Conservation (phyloP, 1,284 basidiomycete genomes). For the Microbotryum lychnidis-dioicae region DNA sequence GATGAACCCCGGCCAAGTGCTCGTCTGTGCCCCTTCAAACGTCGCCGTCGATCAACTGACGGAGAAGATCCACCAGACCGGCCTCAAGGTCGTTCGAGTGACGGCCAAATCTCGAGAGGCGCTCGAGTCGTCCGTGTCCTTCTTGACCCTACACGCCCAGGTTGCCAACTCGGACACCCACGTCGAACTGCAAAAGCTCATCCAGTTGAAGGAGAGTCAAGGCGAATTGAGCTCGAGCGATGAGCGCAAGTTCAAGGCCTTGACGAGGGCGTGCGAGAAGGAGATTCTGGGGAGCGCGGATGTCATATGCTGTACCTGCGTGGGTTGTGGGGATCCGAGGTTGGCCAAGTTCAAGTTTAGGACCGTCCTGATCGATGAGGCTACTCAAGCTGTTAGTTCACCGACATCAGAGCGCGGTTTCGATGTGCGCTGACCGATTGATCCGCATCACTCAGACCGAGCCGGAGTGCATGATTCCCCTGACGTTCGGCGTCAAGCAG, state of each 20-base stretch:
- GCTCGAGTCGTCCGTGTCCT: slow-evolving; percentile 82
- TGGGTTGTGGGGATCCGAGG: slow-evolving; percentile 92
- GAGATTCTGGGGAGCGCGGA: slow-evolving; percentile 92
- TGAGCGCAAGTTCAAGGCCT: slow-evolving; percentile 93
- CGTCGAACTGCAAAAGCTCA: slow-evolving; percentile 92
- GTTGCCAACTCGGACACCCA: slow-evolving; percentile 85
- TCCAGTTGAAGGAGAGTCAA: slow-evolving; percentile 93
- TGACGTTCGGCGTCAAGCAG: slow-evolving; percentile 96
- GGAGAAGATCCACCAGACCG: slow-evolving; percentile 95
- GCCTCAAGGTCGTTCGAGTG: slow-evolving; percentile 92
- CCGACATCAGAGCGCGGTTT: neutral
- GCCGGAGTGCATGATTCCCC: slow-evolving; percentile 96
- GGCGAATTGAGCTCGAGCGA: slow-evolving; percentile 94
- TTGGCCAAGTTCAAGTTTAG: slow-evolving; percentile 95
- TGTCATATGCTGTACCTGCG: slow-evolving; percentile 98
- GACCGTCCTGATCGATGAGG: slow-evolving; percentile 97
- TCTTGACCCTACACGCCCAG: slow-evolving; percentile 93
- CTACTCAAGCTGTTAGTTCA: slow-evolving; percentile 80
- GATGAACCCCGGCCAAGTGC: slow-evolving; percentile 98
- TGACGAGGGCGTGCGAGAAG: slow-evolving; percentile 91
- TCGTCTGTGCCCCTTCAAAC: slow-evolving; percentile 98
- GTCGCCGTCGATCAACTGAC: slow-evolving; percentile 98
- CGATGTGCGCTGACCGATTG: slow-evolving; percentile 15
- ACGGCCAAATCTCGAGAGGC: slow-evolving; percentile 98
- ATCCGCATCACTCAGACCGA: slow-evolving; percentile 33